Base-by-base conservation (phyloP, 2,329 filamentous ascomycete species). In the Periconia sp. region DNA sequence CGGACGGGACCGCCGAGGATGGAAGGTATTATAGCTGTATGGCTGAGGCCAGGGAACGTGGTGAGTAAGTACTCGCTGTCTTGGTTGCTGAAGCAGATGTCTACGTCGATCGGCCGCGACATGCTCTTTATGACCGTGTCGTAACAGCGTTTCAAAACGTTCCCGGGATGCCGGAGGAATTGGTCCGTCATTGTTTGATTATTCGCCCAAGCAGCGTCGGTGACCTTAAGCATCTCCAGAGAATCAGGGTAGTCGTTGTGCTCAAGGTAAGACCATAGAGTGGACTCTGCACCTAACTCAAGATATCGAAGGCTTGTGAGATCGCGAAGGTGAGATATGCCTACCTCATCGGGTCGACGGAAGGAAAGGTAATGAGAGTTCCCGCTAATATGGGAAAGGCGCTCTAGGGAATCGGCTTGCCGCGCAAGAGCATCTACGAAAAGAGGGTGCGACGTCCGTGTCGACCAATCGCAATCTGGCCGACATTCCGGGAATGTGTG, bases 331-430 rank as follows among this genome's bases (percentile, higher is more conserved):
- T 53, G 57, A 16, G 43, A 42, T 2, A 51, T 37, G 9, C 57
- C 54, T 17, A 54, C 42, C 1, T 50, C 48, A 6, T 59, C 50
- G 8, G 46, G 50, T 2, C 50, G 43, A 11, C 43, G 48, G 2
- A 36, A 8, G 9, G 46, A 46, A 1, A 56, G 43, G 17, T 43
- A 52, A 10, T 26, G 31, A 9, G 55, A 40, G 13, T 44, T 47
- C 9, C 65, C 64, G 10, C 59, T 57, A 16, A 60, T 56, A 25
- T 70, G 65, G 4, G 40, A 48, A 12, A 70, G 48, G 4, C 50
- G 51, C 36, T 57, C 47, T 4, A 70, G 51, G 2, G 67, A 69
- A n/a, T 54, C 39, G 4, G 61, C 56, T 58, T 70, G 68, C 18
- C 52, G 49, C 21, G 56, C 47, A 2, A 70, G 47, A 4, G 61